Percentiles rank a stretch among this genome's conserved stretches.
These are phyloP conservation scores for Alternaria gansuensis DNA, from an alignment of 2,329 filamentous ascomycete genomes.

Conservation along the genomic window DNA sequence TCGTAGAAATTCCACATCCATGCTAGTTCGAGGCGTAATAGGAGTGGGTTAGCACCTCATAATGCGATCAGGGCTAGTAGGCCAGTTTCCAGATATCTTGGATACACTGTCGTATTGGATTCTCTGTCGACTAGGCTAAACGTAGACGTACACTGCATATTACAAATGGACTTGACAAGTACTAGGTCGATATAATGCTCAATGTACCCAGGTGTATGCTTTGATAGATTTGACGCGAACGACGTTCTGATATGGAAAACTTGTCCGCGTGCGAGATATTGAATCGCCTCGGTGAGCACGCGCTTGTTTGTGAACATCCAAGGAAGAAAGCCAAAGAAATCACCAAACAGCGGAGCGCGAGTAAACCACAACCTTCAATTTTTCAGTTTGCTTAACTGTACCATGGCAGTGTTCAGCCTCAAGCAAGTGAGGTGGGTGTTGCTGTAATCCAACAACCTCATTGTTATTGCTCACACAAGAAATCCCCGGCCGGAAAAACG, in stretches of 20 bases:
- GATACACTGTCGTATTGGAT: neutral
- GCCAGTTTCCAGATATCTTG: neutral
- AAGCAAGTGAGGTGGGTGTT: neutral
- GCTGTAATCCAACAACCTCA: neutral
- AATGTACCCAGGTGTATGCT: neutral
- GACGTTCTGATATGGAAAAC: neutral
- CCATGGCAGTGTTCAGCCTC: neutral
- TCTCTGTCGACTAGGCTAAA: neutral
- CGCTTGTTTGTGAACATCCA: constrained; percentile 2
- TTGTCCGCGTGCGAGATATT: neutral
- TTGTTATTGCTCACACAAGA: neutral
- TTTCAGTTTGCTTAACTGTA: neutral
- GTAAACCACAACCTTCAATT: neutral
- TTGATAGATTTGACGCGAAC: neutral
- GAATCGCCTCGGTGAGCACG: neutral
- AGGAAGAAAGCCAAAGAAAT: neutral
- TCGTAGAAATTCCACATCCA: neutral
- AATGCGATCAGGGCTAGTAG: neutral
- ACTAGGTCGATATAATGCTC: neutral
- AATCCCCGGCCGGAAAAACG: neutral
- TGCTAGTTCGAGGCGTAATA: neutral
- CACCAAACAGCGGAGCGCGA: neutral
- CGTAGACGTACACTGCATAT: neutral
- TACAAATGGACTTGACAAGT: neutral
- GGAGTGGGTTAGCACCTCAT: neutral